These are phyloP conservation scores for Ophiostoma sp. DNA, from an alignment of 2,329 filamentous ascomycete genomes.

Conservation along the genomic window DNA sequence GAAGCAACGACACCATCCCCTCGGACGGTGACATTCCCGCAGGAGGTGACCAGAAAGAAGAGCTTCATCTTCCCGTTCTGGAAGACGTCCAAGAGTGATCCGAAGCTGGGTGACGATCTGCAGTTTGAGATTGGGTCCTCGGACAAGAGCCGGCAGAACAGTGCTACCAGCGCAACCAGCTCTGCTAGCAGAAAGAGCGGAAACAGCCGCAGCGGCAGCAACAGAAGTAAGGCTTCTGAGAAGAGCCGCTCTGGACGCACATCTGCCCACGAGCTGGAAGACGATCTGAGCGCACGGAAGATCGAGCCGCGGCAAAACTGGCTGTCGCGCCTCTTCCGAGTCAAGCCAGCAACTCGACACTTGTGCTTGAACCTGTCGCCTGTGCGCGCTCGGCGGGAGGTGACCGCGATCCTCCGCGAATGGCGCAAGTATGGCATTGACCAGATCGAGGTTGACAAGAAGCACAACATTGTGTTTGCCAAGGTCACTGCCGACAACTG, in stretches of 20 bases:
- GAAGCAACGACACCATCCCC: slow-evolving; percentile 11
- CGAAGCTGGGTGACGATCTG: slow-evolving; percentile 39
- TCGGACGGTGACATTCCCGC: neutral
- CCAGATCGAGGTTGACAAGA: slow-evolving; percentile 72
- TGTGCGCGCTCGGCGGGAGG: slow-evolving; percentile 68
- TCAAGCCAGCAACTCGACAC: slow-evolving; percentile 73
- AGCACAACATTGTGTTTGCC: slow-evolving; percentile 72
- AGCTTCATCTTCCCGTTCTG: slow-evolving; percentile 53
- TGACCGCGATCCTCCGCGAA: slow-evolving; percentile 67
- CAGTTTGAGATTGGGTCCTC: neutral
- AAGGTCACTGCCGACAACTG: slow-evolving; percentile 66
- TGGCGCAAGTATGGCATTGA: slow-evolving; percentile 80
- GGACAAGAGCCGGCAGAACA: slow-evolving; percentile 26
- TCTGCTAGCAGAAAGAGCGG: slow-evolving; percentile 11
- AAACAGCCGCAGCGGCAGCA: slow-evolving; percentile 20
- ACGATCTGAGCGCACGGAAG: slow-evolving; percentile 44
- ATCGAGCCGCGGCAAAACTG: slow-evolving; percentile 73
- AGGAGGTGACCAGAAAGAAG: slow-evolving; percentile 40
- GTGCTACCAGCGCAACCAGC: slow-evolving; percentile 15
- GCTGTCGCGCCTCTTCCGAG: slow-evolving; percentile 81
- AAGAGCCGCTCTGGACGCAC: slow-evolving; percentile 13
- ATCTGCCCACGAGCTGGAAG: slow-evolving; percentile 31
- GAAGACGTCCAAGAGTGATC: slow-evolving; percentile 43
- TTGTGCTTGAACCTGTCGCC: slow-evolving; percentile 71
- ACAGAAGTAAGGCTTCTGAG: slow-evolving; percentile 19